Evolutionary conservation across 768 basidiomycete species (phyloP), one percentile per base, ranked within the genome.

Genomic region (Lepiota venenata): DNA sequence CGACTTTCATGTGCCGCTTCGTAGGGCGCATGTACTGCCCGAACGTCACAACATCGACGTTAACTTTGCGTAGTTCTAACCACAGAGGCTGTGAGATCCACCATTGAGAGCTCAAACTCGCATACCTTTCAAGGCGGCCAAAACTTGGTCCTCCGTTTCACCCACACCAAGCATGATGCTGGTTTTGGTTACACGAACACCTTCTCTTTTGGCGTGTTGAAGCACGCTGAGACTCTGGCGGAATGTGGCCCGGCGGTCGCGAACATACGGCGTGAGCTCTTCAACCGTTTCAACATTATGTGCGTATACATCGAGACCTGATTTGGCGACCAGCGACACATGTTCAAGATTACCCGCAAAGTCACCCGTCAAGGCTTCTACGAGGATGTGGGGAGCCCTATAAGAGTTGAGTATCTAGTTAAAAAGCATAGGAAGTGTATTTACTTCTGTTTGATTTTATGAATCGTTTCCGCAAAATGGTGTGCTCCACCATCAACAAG

Each of bases 1-100:
- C 88, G 9, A 99, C 97, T 70, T 98, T 99, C 97, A 99, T 98
- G 71, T 99, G 97, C 25, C 87, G 82, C 70, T 98, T 98, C 8
- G 97, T 98, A 6, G 97, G 97, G 46, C 97, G 88, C 97, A 99
- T 98, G 70, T 99, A 99, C 72, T 99, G 97, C 2, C 97, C 97
- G 66, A 99, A 98, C 1, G 97, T 99, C 25, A 99, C 93, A 5
- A 99, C 96, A 64, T 98, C 96, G 42, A 98, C 95, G 60, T 93
- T 81, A 43, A 84, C 75, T 60, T 85, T 86, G 41, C 96, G 87
- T 6, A 98, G 79, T 59, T 96, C 97, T 98, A 25, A 41, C 2
- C 15, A 22, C 20, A 47, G n/a, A 32, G 20, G 39, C 43, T 49
- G 36, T 55, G 41, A 8, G n/a, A 47, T 47, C 59, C 27, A 47